Conservation (phyloP, 164 flowering plant species). For the Vitis vinifera region DNA sequence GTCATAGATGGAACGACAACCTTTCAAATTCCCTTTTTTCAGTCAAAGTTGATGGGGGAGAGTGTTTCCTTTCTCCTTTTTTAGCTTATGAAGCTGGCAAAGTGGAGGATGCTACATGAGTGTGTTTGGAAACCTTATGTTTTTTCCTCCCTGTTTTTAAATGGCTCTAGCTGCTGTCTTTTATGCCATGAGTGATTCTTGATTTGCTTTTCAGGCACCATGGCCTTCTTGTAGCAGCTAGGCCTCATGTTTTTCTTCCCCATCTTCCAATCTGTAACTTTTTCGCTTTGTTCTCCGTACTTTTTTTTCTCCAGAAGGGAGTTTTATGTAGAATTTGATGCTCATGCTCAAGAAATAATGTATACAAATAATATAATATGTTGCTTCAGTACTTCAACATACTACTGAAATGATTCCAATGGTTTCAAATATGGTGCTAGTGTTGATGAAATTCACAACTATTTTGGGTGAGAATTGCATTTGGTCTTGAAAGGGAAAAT, state of each 20-base stretch:
- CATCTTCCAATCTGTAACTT: slow-evolving; percentile 1
- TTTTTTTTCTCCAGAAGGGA: slow-evolving; percentile 7
- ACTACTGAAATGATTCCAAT: too few species aligned
- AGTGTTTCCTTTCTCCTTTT: neutral
- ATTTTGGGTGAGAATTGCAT: too few species aligned
- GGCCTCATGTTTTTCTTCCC: slow-evolving; percentile 8
- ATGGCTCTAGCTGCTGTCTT: slow-evolving; percentile 7
- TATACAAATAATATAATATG: too few species aligned
- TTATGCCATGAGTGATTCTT: neutral
- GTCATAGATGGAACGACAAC: neutral
- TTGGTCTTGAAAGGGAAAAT: too few species aligned
- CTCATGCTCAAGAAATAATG: too few species aligned
- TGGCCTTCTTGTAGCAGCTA: slow-evolving; percentile 1
- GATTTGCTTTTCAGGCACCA: slow-evolving; percentile 11
- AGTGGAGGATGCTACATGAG: slow-evolving; percentile 17
- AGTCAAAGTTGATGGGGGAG: slow-evolving; percentile 10
- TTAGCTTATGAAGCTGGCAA: slow-evolving; percentile 1
- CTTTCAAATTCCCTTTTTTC: neutral
- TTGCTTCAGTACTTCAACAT: too few species aligned
- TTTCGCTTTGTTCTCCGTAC: neutral
- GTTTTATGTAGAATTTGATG: neutral
- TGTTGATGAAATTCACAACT: too few species aligned
- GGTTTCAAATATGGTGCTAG: too few species aligned
- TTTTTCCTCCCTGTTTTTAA: slow-evolving; percentile 12
- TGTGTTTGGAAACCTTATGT: slow-evolving; percentile 3